phyloP scores from a whole-genome alignment of 2,329 filamentous ascomycete species.

The Fonsecaea nubica region DNA sequence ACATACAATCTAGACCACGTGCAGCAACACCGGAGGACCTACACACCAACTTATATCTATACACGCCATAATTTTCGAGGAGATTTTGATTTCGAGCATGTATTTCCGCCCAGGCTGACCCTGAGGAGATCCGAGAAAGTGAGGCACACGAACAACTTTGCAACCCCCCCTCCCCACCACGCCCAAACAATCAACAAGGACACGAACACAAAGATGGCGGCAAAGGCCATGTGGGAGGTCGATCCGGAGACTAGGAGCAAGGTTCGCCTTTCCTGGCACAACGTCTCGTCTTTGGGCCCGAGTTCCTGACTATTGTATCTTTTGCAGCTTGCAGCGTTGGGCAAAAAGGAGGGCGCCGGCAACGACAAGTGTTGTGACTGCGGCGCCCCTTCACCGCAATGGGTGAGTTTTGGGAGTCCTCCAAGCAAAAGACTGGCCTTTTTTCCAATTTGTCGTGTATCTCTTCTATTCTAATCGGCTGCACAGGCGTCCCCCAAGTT shows the following conservation, averaged over 20 bases:
- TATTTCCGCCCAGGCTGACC: slow-evolving; percentile 1
- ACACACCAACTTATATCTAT: neutral
- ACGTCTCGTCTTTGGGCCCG: neutral
- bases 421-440: neutral
- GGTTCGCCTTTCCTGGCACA: slow-evolving; percentile 57
- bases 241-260: slow-evolving; percentile 97
- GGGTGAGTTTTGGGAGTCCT: slow-evolving; percentile 64
- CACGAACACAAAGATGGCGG: slow-evolving; percentile 35
- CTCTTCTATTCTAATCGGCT: slow-evolving; percentile 8
- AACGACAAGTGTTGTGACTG: slow-evolving; percentile 96
- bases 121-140: slow-evolving; percentile 8
- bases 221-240: slow-evolving; percentile 85
- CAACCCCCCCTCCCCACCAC: slow-evolving; percentile 8
- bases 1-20: neutral
- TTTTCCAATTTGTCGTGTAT: slow-evolving; percentile 16
- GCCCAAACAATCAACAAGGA: neutral
- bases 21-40: neutral
- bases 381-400: slow-evolving; percentile 93
- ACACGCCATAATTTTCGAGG: neutral
- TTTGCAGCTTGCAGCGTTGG: slow-evolving; percentile 80
- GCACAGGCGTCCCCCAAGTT: slow-evolving; percentile 83
- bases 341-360: slow-evolving; percentile 74
- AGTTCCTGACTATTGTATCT: slow-evolving; percentile 9
- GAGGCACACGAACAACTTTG: slow-evolving; percentile 24
- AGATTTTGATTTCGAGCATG: slow-evolving; percentile 16